Percentiles rank a stretch among this genome's conserved stretches.
phyloP scores from a whole-genome alignment of 108 stramenopile genomes.

The Nitzschia putrida region DNA sequence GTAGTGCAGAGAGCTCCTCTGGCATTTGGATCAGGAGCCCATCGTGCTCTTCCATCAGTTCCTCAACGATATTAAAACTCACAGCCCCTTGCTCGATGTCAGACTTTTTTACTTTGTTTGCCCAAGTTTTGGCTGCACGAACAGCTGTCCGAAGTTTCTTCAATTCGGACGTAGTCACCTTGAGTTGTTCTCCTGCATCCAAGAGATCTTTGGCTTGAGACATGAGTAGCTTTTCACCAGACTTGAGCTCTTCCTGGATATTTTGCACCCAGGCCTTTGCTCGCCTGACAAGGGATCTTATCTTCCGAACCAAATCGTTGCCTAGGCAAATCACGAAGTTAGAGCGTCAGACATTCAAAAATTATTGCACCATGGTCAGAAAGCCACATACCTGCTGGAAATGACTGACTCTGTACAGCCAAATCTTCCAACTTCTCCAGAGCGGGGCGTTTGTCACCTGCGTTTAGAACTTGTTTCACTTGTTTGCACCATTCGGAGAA shows the following conservation, averaged over 20 bases:
- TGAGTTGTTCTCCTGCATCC: constrained; percentile 62
- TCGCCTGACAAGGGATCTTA: constrained; percentile 47
- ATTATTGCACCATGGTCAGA: not conserved
- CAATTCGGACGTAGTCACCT: constrained; percentile 54
- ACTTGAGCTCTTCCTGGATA: constrained; percentile 34
- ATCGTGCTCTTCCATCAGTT: constrained; percentile 69
- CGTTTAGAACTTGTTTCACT: constrained; percentile 51
- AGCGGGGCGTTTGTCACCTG: constrained; percentile 48
- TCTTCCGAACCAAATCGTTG: constrained; percentile 59
- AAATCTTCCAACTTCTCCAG: constrained; percentile 59
- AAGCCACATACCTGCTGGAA: constrained; percentile 63
- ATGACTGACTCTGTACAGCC: constrained; percentile 42
- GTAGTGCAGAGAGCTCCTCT: constrained; percentile 64
- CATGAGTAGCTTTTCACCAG: constrained; percentile 51
- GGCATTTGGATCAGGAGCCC: constrained; percentile 60
- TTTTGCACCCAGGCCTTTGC: constrained; percentile 46
- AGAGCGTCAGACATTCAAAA: not conserved
- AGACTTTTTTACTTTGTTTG: constrained; percentile 57
- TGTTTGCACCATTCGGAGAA: constrained; percentile 65
- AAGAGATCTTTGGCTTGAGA: constrained; percentile 57
- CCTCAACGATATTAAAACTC: constrained; percentile 42
- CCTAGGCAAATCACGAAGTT: constrained; percentile 22
- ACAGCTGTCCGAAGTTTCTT: constrained; percentile 55
- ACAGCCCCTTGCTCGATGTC: constrained; percentile 44
- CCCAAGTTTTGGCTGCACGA: constrained; percentile 54